Evolutionary conservation across 768 basidiomycete genomes (phyloP).

Genomic region (Mycena crocata): DNA sequence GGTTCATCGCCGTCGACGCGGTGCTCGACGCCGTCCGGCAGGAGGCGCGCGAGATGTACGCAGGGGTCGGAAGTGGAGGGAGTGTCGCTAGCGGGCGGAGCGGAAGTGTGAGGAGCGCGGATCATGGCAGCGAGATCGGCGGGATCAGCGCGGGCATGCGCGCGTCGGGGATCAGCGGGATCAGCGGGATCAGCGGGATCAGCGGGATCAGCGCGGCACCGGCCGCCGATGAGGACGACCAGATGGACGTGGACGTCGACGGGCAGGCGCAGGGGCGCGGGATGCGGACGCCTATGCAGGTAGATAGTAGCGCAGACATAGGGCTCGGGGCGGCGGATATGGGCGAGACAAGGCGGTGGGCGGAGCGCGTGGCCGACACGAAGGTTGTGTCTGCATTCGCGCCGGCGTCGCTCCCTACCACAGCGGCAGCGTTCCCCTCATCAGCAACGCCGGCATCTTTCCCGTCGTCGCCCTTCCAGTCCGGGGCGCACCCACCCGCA

Average conservation of each 20-base stretch:
- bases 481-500: constrained; percentile 13
- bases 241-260: constrained; percentile 25
- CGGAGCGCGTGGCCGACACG: constrained; percentile 31
- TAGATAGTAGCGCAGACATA: constrained; percentile 13
- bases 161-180: constrained; percentile 14
- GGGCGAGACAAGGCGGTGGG: constrained; percentile 29
- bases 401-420: constrained; percentile 8
- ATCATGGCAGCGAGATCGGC: constrained; percentile 10
- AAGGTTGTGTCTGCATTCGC: constrained; percentile 21
- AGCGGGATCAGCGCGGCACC: constrained; percentile 18
- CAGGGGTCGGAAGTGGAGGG: not conserved
- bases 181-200: constrained; percentile 7
- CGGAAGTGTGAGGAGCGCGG: constrained; percentile 1
- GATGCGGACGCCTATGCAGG: constrained; percentile 31
- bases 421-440: constrained; percentile 1
- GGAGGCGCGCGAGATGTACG: constrained; percentile 57
- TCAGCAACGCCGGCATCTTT: not conserved
- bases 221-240: constrained; percentile 17
- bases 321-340: constrained; percentile 8
- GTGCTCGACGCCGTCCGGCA: constrained; percentile 79
- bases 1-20: constrained; percentile 91
- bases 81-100: not conserved
- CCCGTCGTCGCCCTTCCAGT: constrained; percentile 23
- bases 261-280: constrained; percentile 17
- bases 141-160: constrained; percentile 24